A percentile compares a stretch with the other conserved stretches of the same genome.
phyloP scores from a whole-genome alignment of 2,329 filamentous ascomycete genomes.

The Diaporthe sp. region DNA sequence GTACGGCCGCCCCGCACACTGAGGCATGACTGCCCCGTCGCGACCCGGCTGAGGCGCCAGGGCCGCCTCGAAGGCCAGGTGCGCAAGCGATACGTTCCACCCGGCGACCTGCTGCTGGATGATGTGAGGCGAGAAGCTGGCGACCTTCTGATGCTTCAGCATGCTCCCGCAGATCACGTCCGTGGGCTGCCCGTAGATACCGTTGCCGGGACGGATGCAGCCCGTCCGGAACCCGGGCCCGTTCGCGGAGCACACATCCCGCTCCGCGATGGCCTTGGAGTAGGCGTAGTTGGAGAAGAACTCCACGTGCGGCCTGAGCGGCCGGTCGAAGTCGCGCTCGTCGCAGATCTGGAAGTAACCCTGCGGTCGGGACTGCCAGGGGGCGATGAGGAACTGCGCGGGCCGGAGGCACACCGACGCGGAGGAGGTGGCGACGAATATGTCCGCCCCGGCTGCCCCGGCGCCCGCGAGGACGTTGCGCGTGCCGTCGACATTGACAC shows the following conservation, averaged over 20 bases:
- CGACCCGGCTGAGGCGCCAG: slow-evolving; percentile 44
- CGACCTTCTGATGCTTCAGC: slow-evolving; percentile 49
- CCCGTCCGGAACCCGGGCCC: slow-evolving; percentile 59
- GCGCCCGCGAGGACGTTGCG: slow-evolving; percentile 60
- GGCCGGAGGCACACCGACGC: slow-evolving; percentile 55
- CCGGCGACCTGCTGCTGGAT: slow-evolving; percentile 62
- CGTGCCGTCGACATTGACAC: slow-evolving; percentile 63
- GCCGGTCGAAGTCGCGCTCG: slow-evolving; percentile 54
- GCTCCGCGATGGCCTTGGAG: slow-evolving; percentile 63
- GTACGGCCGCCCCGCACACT: slow-evolving; percentile 58
- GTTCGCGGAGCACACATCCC: slow-evolving; percentile 58
- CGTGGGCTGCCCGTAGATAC: slow-evolving; percentile 60
- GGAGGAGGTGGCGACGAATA: slow-evolving; percentile 65
- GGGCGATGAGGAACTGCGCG: slow-evolving; percentile 54
- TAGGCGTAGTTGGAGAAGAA: slow-evolving; percentile 63
- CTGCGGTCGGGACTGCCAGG: slow-evolving; percentile 53
- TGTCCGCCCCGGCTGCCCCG: slow-evolving; percentile 54
- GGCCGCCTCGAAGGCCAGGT: slow-evolving; percentile 63
- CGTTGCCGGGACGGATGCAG: slow-evolving; percentile 63
- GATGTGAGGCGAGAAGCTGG: slow-evolving; percentile 55
- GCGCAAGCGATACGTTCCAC: slow-evolving; percentile 64
- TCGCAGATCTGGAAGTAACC: slow-evolving; percentile 57
- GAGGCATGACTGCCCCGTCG: slow-evolving; percentile 43
- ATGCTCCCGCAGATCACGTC: slow-evolving; percentile 54
- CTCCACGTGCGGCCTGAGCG: slow-evolving; percentile 50